Percentiles rank a stretch among this genome's conserved stretches.
Evolutionary conservation across 2,329 filamentous ascomycete species (phyloP).

Genomic region (Alternaria sp.): DNA sequence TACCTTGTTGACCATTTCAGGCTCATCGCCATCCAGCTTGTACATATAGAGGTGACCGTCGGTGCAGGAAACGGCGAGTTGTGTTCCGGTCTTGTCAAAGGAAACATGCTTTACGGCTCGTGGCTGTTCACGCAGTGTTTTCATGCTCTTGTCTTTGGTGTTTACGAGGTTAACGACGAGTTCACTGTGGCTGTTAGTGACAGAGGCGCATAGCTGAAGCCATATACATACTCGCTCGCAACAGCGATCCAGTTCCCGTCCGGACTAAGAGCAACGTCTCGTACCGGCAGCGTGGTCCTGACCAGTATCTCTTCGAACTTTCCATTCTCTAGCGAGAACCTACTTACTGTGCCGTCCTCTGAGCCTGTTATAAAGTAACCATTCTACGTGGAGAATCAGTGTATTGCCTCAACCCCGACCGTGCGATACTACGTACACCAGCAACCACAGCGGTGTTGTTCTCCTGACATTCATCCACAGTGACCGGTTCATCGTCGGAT

Average conservation of each 20-base stretch:
- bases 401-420: background rate
- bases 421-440: conserved; percentile 57
- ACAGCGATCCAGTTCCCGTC: conserved; percentile 90
- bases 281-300: conserved; percentile 82
- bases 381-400: conserved; percentile 59
- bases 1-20: conserved; percentile 81
- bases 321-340: conserved; percentile 81
- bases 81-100: conserved; percentile 81
- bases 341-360: conserved; percentile 94
- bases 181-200: conserved; percentile 63
- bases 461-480: conserved; percentile 90
- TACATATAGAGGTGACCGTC: conserved; percentile 93
- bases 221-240: conserved; percentile 77
- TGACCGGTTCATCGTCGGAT: conserved; percentile 89
- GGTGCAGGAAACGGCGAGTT: conserved; percentile 81
- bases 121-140: conserved; percentile 81
- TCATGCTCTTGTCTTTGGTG: conserved; percentile 78
- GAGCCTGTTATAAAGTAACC: conserved; percentile 88
- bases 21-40: conserved; percentile 78
- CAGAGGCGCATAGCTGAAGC: background rate
- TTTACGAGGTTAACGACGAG: conserved; percentile 89
- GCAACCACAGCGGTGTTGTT: conserved; percentile 82
- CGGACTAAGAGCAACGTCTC: conserved; percentile 83
- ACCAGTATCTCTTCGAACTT: conserved; percentile 82
- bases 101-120: conserved; percentile 91